phyloP scores from a whole-genome alignment of 2,329 filamentous ascomycete species.

The Domatiomyces globalis region DNA sequence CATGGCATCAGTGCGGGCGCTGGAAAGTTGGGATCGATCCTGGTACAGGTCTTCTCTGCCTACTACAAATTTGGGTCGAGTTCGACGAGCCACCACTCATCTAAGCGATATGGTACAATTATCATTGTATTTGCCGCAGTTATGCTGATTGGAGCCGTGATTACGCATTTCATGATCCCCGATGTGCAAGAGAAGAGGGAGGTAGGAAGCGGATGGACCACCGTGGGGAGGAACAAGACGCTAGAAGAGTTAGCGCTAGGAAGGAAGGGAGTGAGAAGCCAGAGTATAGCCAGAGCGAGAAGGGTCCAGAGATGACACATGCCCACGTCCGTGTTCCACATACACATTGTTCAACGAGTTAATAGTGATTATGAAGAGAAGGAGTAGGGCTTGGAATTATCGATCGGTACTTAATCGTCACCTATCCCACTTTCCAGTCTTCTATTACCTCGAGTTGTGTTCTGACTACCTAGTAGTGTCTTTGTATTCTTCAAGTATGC shows the following conservation, averaged over 20 bases:
- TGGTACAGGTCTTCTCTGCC: conserved; percentile 28
- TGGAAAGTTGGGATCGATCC: conserved; percentile 39
- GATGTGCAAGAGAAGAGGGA: conserved; percentile 22
- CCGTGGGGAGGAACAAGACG: conserved; percentile 23
- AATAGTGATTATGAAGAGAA: background rate
- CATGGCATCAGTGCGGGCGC: conserved; percentile 41
- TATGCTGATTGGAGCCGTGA: conserved; percentile 28
- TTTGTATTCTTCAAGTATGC: too few species aligned
- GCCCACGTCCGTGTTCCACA: background rate
- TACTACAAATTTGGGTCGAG: conserved; percentile 28
- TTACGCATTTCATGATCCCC: conserved; percentile 30
- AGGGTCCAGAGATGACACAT: background rate
- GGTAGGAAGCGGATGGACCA: conserved; percentile 9
- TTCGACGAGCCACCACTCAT: conserved; percentile 21
- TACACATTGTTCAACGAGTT: background rate
- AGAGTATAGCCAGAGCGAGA: conserved; percentile 2
- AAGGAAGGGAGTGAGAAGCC: conserved; percentile 24
- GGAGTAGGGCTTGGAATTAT: background rate
- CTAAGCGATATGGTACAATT: conserved; percentile 27
- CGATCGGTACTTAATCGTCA: too few species aligned
- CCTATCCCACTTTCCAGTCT: too few species aligned
- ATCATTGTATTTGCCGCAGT: conserved; percentile 29
- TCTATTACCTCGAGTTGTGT: too few species aligned
- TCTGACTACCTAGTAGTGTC: too few species aligned
- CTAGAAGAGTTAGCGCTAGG: conserved; percentile 28